phyloP scores from a whole-genome alignment of 495 filamentous ascomycete species.

The Penicillium antarcticum region DNA sequence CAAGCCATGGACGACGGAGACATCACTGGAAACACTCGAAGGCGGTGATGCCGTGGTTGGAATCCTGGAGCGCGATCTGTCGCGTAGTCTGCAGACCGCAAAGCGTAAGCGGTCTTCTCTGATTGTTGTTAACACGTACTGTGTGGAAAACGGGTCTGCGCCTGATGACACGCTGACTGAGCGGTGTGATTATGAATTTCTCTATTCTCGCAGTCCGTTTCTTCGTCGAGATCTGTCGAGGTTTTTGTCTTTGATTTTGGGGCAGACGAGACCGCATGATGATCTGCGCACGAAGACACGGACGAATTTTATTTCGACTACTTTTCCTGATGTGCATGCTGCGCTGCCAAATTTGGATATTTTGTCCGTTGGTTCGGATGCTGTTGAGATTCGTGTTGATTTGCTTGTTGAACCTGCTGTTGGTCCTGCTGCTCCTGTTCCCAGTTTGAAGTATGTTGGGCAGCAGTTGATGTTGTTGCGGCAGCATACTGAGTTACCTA shows the following conservation, averaged over 20 bases:
- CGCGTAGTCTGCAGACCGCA: constrained; percentile 42
- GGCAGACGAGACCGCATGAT: constrained; percentile 70
- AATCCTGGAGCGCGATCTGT: constrained; percentile 50
- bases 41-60: constrained; percentile 57
- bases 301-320: constrained; percentile 81
- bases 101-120: constrained; percentile 50
- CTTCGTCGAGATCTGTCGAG: constrained; percentile 72
- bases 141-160: constrained; percentile 64
- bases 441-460: constrained; percentile 77
- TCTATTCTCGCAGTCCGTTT: constrained; percentile 69
- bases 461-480: constrained; percentile 80
- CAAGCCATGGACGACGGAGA: constrained; percentile 57
- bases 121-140: constrained; percentile 69
- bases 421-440: constrained; percentile 55
- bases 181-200: constrained; percentile 75
- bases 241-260: constrained; percentile 72
- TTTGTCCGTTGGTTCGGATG: constrained; percentile 78
- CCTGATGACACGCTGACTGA: constrained; percentile 61
- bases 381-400: constrained; percentile 79
- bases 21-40: constrained; percentile 47
- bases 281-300: constrained; percentile 69
- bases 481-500: constrained; percentile 78
- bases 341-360: constrained; percentile 84
- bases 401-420: constrained; percentile 68
- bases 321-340: constrained; percentile 79